Evolutionary conservation across 2,329 filamentous ascomycete genomes (phyloP).

Genomic region (Colletotrichum cereale): DNA sequence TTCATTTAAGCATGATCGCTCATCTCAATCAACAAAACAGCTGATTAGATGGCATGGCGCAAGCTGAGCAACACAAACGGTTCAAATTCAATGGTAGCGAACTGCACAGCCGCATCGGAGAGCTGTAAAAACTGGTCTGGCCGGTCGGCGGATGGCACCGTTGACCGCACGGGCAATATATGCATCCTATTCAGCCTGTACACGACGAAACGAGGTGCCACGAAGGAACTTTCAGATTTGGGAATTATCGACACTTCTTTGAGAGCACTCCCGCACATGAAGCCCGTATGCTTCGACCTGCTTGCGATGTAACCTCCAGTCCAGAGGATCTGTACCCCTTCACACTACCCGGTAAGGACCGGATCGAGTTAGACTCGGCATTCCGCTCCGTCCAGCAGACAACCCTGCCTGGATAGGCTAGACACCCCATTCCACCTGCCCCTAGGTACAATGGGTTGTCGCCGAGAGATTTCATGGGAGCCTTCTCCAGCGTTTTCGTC

Average conservation of each 20-base stretch:
- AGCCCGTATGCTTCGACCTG: slow-evolving; percentile 1
- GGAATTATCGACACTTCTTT: neutral
- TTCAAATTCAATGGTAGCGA: neutral
- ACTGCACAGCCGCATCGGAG: neutral
- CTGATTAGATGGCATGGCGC: neutral
- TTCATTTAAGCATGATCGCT: neutral
- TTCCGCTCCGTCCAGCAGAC: slow-evolving; percentile 39
- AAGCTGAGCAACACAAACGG: neutral
- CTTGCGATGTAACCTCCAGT: neutral
- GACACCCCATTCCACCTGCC: slow-evolving; percentile 12
- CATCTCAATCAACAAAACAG: neutral
- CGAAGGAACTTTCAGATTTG: too few species aligned
- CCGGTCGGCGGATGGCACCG: neutral
- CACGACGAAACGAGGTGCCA: neutral
- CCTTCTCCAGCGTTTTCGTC: slow-evolving; percentile 29
- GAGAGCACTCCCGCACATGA: neutral
- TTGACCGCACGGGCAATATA: slow-evolving; percentile 11
- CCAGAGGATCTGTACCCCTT: slow-evolving; percentile 25
- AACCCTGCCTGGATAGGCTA: slow-evolving; percentile 19
- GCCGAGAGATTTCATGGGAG: slow-evolving; percentile 27
- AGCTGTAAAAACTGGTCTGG: neutral
- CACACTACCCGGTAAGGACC: slow-evolving; percentile 4
- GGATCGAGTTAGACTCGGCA: slow-evolving; percentile 40
- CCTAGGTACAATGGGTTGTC: slow-evolving; percentile 19
- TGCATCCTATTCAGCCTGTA: slow-evolving; percentile 29